These are phyloP conservation scores for Chamaecrista fasciculata DNA, from an alignment of 306 rosid species.

Conservation along the genomic window DNA sequence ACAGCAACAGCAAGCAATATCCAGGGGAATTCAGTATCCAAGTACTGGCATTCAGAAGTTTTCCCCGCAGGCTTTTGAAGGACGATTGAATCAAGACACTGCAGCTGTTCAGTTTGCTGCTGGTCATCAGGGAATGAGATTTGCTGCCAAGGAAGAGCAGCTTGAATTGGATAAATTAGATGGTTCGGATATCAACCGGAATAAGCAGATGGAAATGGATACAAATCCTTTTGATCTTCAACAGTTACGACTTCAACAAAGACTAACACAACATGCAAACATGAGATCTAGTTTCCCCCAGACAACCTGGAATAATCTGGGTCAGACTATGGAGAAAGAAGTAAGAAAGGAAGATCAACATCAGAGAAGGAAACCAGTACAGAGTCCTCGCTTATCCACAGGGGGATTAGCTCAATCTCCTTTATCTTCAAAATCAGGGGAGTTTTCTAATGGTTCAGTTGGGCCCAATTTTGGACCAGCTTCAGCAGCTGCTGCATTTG, in stretches of 20 bases:
- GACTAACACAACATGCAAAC: conserved; percentile 53
- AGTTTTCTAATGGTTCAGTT: conserved; percentile 79
- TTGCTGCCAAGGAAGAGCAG: conserved; percentile 83
- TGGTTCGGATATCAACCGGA: conserved; percentile 62
- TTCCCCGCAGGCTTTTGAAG: conserved; percentile 71
- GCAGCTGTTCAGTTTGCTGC: conserved; percentile 53
- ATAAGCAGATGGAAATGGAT: conserved; percentile 61
- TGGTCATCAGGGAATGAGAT: conserved; percentile 60
- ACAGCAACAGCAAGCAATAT: conserved; percentile 62
- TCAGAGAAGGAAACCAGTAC: conserved; percentile 70
- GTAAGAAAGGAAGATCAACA: conserved; percentile 75
- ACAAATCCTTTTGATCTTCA: conserved; percentile 68
- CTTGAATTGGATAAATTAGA: conserved; percentile 67
- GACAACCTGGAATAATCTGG: conserved; percentile 68
- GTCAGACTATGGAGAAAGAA: conserved; percentile 76
- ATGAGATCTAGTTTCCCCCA: conserved; percentile 72
- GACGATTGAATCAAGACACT: conserved; percentile 62
- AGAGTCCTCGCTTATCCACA: conserved; percentile 83
- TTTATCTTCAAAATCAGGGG: conserved; percentile 84
- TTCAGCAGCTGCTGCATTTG: conserved; percentile 46
- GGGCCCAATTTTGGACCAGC: conserved; percentile 77
- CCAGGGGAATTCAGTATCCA: conserved; percentile 68
- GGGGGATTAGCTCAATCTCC: conserved; percentile 80
- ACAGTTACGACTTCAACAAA: conserved; percentile 57
- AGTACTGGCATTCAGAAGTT: conserved; percentile 62